Conservation (phyloP, 2,329 filamentous ascomycete genomes). For the Phialophora verrucosa region DNA sequence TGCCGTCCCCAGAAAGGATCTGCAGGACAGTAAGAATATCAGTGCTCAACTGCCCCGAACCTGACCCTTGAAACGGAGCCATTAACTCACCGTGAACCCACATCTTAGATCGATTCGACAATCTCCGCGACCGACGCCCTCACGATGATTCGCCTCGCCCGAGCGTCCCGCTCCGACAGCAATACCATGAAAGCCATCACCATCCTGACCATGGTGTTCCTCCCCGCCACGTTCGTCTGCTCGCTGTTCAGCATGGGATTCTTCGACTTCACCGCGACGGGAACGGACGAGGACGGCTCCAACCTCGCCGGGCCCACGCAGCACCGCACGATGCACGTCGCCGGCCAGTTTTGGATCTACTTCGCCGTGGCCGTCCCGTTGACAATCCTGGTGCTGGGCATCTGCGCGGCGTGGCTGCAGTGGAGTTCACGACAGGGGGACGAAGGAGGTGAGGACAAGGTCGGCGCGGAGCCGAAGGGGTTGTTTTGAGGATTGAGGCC, state of each 20-base stretch:
- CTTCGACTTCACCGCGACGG: conserved; percentile 14
- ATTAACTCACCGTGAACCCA: neutral
- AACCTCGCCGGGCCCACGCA: neutral
- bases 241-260: conserved; percentile 30
- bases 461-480: neutral
- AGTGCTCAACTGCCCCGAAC: neutral
- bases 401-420: conserved; percentile 16
- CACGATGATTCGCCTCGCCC: conserved; percentile 23
- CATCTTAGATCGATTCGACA: conserved; percentile 18
- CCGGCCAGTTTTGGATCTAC: conserved; percentile 26
- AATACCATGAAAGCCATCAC: conserved; percentile 44
- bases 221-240: conserved; percentile 46
- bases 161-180: conserved; percentile 10
- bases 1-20: too few species aligned
- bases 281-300: neutral
- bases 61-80: neutral
- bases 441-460: neutral
- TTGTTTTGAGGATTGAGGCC: neutral
- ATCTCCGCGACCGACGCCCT: conserved; percentile 19
- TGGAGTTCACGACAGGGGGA: conserved; percentile 6
- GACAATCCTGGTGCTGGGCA: conserved; percentile 19
- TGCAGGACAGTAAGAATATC: neutral
- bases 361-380: conserved; percentile 24
- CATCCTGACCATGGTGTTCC: conserved; percentile 44
- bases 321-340: conserved; percentile 6